Evolutionary conservation across 805 yeast genomes (phyloP), one percentile per base, ranked within the genome.

Genomic region (Kockiozyma suomiensis): DNA sequence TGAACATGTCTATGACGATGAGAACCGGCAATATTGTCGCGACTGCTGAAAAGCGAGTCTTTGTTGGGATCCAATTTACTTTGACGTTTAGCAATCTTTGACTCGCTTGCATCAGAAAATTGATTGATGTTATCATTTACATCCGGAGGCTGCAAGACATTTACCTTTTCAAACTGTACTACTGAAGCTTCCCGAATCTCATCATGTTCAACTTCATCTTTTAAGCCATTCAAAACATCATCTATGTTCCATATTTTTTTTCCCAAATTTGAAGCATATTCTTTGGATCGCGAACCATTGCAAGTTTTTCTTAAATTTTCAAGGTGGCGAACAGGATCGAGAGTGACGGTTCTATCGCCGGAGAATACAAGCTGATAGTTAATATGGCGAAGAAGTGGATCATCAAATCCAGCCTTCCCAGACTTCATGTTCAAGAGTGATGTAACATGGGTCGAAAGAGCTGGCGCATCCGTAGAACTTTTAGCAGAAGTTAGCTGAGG

Each of bases 241-340:
- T 32, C 26, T 21, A 47, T 6, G 28, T 47, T n/a, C 50, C 50
- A 47, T 6, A 32, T 23, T 13, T 47, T n/a, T 8, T n/a, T 7
- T 6, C 50, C 50, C 40, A 47, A 8, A 21, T 47, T 47, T 32
- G 50, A 47, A 2, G 38, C 40, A 19, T 47, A 47, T 19, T 32
- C 50, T 10, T 19, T 13, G 10, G 32, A 21, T 17, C 8, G n/a
- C 21, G n/a, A 7, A 26, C n/a, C 4, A 21, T 15, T 13, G 19
- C 50, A 47, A 7, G 15, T 4, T 3, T n/a, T 28, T 19, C 35
- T n/a, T 23, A 47, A 19, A n/a, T 30, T 10, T 47, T 47, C 38
- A 6, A 32, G 41, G 13, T 41, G 50, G 10, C 50, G 50, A n/a
- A 47, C 50, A 6, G 50, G 50, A 47, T 47, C 40, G 4, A 47